Percentiles rank a stretch among this genome's conserved stretches.
Conservation (phyloP, 2,329 filamentous ascomycete genomes). For the Biscogniauxia mediterranea region DNA sequence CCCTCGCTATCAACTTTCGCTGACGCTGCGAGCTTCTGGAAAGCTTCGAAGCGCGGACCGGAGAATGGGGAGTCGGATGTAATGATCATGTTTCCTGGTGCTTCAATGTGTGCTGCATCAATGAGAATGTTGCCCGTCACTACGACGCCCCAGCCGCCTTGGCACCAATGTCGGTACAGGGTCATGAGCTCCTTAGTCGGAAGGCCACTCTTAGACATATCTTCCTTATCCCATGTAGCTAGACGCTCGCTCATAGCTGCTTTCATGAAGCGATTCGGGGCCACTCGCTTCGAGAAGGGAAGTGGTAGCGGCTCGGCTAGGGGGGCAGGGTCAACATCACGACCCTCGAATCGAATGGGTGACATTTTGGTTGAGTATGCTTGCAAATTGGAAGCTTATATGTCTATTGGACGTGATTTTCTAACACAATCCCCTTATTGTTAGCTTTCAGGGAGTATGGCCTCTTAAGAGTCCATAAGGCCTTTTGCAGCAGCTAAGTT, state of each 20-base stretch:
- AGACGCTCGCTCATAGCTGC: constrained; percentile 57
- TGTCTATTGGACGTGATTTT: not conserved
- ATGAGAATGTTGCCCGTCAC: constrained; percentile 60
- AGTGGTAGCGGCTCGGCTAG: not conserved
- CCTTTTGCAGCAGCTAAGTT: not conserved
- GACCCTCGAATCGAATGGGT: not conserved
- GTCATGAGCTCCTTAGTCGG: constrained; percentile 33
- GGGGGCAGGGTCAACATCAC: not conserved
- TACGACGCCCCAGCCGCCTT: constrained; percentile 47
- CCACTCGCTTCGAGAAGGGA: constrained; percentile 23
- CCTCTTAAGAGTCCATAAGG: not conserved
- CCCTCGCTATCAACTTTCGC: constrained; percentile 37
- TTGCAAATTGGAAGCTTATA: not conserved
- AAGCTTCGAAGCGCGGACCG: constrained; percentile 53
- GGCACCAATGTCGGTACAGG: constrained; percentile 55
- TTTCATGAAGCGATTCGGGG: constrained; percentile 56
- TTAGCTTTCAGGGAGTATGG: not conserved
- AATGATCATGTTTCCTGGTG: constrained; percentile 52
- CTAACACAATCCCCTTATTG: not conserved
- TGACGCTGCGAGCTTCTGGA: constrained; percentile 46
- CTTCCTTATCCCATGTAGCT: constrained; percentile 36
- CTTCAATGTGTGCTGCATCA: constrained; percentile 52
- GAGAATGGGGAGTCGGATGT: constrained; percentile 41
- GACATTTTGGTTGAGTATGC: not conserved
- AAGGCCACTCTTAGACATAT: constrained; percentile 16